Evolutionary conservation across 2,329 filamentous ascomycete genomes (phyloP), one percentile per base, ranked within the genome.

Genomic region (Setomelanomma holmii): DNA sequence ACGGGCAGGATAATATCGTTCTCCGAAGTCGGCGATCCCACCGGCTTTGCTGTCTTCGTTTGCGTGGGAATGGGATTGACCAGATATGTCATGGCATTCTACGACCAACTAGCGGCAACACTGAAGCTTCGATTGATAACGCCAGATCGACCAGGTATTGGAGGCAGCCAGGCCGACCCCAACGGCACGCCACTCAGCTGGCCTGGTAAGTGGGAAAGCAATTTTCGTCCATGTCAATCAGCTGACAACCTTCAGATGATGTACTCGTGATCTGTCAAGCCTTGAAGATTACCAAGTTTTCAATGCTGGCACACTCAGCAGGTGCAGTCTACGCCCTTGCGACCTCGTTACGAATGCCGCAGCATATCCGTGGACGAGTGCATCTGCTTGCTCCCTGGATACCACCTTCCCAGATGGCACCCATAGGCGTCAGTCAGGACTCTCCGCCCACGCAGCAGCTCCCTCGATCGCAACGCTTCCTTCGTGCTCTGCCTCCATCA

Each of bases 61-160:
- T 99, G 95, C 67, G 92, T 99, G 2, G 95, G 95, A 17, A 99
- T 99, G 95, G 95, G 95, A 0, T 76, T 99, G 66, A 99, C 95
- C 10, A 86, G 95, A 75, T 99, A 95, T 71, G 90, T 99, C 53
- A 97, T 91, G 55, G 92, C 93, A 0, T 99, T 99, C 72, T 99
- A 98, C 70, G 95, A 99, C 72, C 95, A 99, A 73, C 80, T 99
- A 46, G 95, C 95, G 2, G 79, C 90, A 67, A 96, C 93, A 0
- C 79, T 99, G 53, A 95, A 91, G 72, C 77, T 99, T 50, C 86
- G 95, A 17, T 82, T 99, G 45, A 96, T 99, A 61, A 98, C 95
- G 0, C 89, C 93, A 5, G 95, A 99, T 74, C 86, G 95, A 46
- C 95, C 95, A 48, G 95, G 95, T 21, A 91, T 99, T 14, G 95